Evolutionary conservation across 257 asterid species (phyloP).

Genomic region (Gentiana dahurica): DNA sequence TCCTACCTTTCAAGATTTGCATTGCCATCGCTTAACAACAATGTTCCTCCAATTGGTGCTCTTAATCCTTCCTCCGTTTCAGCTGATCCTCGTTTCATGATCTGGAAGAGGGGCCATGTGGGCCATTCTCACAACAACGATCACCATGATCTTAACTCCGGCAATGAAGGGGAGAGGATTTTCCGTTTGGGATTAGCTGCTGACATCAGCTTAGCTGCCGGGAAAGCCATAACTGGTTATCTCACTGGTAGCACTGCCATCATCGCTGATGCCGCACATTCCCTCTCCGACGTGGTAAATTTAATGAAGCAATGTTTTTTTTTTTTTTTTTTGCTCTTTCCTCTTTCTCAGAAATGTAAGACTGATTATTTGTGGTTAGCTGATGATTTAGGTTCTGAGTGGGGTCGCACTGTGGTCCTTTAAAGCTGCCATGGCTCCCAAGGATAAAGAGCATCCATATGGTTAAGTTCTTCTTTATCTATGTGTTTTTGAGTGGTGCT

Average conservation of each 20-base stretch:
- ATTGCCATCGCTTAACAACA: slow-evolving; percentile 8
- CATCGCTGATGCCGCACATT: slow-evolving; percentile 92
- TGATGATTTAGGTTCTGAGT: slow-evolving; percentile 70
- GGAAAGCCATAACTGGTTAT: slow-evolving; percentile 80
- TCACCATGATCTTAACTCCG: slow-evolving; percentile 31
- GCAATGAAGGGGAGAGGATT: slow-evolving; percentile 70
- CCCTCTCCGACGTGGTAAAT: slow-evolving; percentile 67
- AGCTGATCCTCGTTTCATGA: slow-evolving; percentile 26
- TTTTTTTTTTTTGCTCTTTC: too few species aligned
- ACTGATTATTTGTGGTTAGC: background rate
- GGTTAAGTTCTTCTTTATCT: slow-evolving; percentile 70
- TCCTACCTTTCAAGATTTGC: slow-evolving; percentile 18
- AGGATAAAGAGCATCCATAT: slow-evolving; percentile 99
- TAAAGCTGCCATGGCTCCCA: slow-evolving; percentile 78
- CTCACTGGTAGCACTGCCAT: slow-evolving; percentile 92
- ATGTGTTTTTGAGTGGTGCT: slow-evolving; percentile 25
- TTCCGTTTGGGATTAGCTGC: slow-evolving; percentile 91
- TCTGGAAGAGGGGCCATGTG: slow-evolving; percentile 66
- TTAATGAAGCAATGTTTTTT: background rate
- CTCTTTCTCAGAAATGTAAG: background rate
- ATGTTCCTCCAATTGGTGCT: slow-evolving; percentile 13
- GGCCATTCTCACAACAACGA: slow-evolving; percentile 55
- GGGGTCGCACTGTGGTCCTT: slow-evolving; percentile 86
- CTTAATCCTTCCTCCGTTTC: slow-evolving; percentile 11
- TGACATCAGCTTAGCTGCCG: slow-evolving; percentile 76